Conservation (phyloP, 23 red algal species). For the Gracilaria caudata region DNA sequence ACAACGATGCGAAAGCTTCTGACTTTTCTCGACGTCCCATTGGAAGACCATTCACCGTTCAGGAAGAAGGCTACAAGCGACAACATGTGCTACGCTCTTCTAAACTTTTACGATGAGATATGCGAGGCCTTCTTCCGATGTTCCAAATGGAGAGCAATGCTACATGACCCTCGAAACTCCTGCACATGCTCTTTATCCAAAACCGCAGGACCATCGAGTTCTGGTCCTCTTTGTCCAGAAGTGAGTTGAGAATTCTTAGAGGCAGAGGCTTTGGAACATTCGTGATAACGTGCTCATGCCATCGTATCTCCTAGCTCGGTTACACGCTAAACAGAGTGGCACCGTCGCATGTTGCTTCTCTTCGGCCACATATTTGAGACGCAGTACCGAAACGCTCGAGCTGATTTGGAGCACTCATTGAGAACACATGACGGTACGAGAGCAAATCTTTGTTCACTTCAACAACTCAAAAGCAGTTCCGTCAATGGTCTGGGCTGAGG, state of each 20-base stretch:
- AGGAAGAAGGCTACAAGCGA: constrained; percentile 59
- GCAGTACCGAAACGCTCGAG: too few relatives aligned
- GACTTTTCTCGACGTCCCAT: constrained; percentile 30
- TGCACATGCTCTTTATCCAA: constrained; percentile 38
- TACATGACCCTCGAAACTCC: constrained; percentile 40
- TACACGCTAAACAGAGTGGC: too few relatives aligned
- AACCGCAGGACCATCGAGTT: neutral
- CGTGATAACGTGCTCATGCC: too few relatives aligned
- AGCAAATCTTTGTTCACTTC: neutral
- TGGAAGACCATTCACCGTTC: constrained; percentile 35
- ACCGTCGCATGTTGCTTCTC: too few relatives aligned
- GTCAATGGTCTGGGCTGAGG: neutral
- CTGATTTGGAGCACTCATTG: neutral
- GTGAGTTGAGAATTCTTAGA: neutral
- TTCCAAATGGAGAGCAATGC: constrained; percentile 39
- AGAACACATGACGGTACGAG: neutral
- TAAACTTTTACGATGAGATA: constrained; percentile 50
- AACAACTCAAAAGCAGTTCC: constrained; percentile 1
- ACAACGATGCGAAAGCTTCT: constrained; percentile 36
- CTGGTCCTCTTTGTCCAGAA: neutral
- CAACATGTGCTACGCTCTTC: constrained; percentile 55
- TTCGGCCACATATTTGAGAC: too few relatives aligned
- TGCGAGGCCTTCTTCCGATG: constrained; percentile 54
- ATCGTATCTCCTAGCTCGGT: too few relatives aligned
- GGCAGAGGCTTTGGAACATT: too few relatives aligned